phyloP scores from a whole-genome alignment of 495 filamentous ascomycete genomes.

The Aspergillus baeticus region DNA sequence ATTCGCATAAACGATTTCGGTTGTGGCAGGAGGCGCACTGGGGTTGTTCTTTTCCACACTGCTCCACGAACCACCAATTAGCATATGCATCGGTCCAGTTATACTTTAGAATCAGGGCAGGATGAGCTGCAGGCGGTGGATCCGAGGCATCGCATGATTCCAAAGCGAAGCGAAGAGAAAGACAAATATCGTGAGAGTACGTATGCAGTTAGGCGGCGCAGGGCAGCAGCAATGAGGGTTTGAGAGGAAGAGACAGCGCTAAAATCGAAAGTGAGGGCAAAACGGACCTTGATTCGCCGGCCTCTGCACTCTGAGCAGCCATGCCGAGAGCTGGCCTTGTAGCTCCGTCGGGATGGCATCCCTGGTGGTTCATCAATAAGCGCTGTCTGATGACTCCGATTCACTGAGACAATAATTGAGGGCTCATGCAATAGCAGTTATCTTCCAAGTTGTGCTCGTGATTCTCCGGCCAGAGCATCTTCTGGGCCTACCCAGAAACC shows the following conservation, averaged over 20 bases:
- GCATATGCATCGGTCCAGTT: constrained; percentile 1
- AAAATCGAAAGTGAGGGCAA: not conserved
- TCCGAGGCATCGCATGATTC: not conserved
- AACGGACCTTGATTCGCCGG: constrained; percentile 45
- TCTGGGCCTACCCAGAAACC: not conserved
- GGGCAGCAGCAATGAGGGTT: not conserved
- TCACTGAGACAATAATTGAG: not conserved
- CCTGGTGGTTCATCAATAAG: not conserved
- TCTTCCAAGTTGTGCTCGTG: not conserved
- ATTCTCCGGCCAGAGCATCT: not conserved
- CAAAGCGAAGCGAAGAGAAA: not conserved
- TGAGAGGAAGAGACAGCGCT: not conserved
- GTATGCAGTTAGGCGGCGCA: not conserved
- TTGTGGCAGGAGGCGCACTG: constrained; percentile 35
- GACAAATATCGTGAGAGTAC: not conserved
- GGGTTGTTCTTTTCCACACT: constrained; percentile 13
- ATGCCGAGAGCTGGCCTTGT: constrained; percentile 40
- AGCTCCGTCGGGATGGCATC: constrained; percentile 27
- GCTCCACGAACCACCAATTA: constrained; percentile 16
- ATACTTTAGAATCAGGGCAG: not conserved
- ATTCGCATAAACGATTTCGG: constrained; percentile 34
- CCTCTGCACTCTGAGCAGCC: constrained; percentile 50
- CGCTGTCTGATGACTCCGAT: not conserved
- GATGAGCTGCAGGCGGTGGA: constrained; percentile 2
- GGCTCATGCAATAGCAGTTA: not conserved